Conservation (phyloP, 139 green algal species). For the Penium margaritaceum region DNA sequence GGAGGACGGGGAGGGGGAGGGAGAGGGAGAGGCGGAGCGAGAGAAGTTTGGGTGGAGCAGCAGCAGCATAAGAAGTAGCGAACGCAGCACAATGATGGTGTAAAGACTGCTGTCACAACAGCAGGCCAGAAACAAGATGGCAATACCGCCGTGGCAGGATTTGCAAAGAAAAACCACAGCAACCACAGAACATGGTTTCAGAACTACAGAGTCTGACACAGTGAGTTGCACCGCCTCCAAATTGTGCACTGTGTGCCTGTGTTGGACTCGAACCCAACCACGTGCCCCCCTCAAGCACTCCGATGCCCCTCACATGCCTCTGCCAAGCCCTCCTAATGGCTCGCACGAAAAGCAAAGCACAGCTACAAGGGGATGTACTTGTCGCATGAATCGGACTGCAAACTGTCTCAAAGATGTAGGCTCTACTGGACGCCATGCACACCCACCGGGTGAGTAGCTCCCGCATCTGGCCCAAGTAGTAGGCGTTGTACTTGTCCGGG, state of each 20-base stretch:
- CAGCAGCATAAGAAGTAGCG: neutral
- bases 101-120: neutral
- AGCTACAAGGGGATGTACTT: too few relatives aligned
- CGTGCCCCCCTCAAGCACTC: neutral
- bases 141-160: too few relatives aligned
- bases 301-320: neutral
- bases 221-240: too few relatives aligned
- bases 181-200: too few relatives aligned
- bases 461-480: constrained; percentile 14
- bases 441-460: constrained; percentile 16
- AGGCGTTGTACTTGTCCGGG: constrained; percentile 4
- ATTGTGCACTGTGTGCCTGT: too few relatives aligned
- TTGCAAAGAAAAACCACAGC: too few relatives aligned
- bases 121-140: too few relatives aligned
- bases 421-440: neutral
- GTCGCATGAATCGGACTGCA: too few relatives aligned
- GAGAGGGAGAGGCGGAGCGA: neutral
- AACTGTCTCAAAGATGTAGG: neutral
- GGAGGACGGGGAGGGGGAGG: too few relatives aligned
- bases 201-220: too few relatives aligned
- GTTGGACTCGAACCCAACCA: neutral
- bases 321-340: neutral
- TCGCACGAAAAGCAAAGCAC: too few relatives aligned
- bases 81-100: neutral
- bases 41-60: neutral